These are phyloP conservation scores for Mangifera indica DNA, from an alignment of 345 rosid genomes.

Conservation along the genomic window DNA sequence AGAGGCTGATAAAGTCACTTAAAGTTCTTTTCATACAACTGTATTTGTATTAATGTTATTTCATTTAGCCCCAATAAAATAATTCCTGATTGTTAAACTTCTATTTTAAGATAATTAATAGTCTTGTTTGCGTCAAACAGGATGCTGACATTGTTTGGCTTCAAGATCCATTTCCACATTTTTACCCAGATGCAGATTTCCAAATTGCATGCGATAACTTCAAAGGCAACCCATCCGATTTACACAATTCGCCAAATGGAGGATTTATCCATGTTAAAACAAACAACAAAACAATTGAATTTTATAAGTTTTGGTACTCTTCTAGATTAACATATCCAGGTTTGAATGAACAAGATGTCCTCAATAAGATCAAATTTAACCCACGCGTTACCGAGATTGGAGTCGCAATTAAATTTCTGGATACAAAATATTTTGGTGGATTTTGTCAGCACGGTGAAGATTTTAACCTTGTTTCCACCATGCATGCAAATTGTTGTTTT, in stretches of 20 bases:
- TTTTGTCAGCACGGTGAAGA: slow-evolving; percentile 63
- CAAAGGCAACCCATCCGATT: slow-evolving; percentile 37
- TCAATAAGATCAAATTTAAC: slow-evolving; percentile 55
- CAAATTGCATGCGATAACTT: slow-evolving; percentile 80
- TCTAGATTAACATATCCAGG: slow-evolving; percentile 49
- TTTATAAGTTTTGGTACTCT: slow-evolving; percentile 70
- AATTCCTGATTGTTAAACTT: no score
- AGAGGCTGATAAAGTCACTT: no score
- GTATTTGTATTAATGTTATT: neutral
- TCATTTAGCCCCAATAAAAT: no score
- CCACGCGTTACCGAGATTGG: slow-evolving; percentile 32
- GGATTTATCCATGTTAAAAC: slow-evolving; percentile 69
- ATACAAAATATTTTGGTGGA: slow-evolving; percentile 68
- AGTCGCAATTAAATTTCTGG: slow-evolving; percentile 54
- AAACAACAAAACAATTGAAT: slow-evolving; percentile 45
- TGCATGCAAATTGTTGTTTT: slow-evolving; percentile 85
- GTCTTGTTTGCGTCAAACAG: slow-evolving; percentile 26
- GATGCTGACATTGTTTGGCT: slow-evolving; percentile 89
- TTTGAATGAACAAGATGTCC: slow-evolving; percentile 75
- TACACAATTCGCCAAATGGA: slow-evolving; percentile 56
- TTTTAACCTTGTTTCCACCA: slow-evolving; percentile 59
- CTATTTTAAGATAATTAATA: neutral
- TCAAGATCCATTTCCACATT: slow-evolving; percentile 64
- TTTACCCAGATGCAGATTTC: slow-evolving; percentile 57
- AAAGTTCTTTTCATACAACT: no score